Base-by-base conservation (phyloP, 2,329 filamentous ascomycete genomes). In the Fusarium subglutinans region DNA sequence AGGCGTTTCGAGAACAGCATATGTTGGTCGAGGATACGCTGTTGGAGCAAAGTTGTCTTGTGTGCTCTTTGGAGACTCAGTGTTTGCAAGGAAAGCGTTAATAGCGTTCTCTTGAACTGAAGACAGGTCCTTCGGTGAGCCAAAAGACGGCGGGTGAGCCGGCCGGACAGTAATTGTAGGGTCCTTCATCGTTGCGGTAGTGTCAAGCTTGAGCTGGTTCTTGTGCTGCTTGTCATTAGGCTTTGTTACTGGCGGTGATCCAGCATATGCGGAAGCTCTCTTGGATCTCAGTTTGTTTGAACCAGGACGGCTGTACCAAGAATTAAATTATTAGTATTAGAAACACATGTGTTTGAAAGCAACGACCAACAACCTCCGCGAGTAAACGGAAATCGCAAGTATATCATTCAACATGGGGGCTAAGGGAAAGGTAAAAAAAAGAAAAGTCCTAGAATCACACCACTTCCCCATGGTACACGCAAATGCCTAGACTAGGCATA, bases 1-100 rank as follows among this genome's bases (percentile, higher is more conserved):
- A 28, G 79, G 66, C 12, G 76, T 79, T 61, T 83, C 80, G 30
- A 81, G 73, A 35, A 79, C 81, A 12, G 80, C 74, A 73, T 82
- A 82, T 53, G 78, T 78, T 50, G 80, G 76, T 63, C 81, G 80
- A 44, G 78, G 69, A 26, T 75, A 75, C 14, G 69, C 66, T 20
- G 73, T 74, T 26, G 69, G 65, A 47, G 75, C 68, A 66, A 33
- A 59, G 44, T 56, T 41, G 57, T 58, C 53, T 48, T 70, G 69
- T 18, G 63, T 59, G 38, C 41, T 35, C 14, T 33, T 50, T 55
- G 63, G 62, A 17, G 57, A 65, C 57, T 62, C 56, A 24, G 51
- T 64, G 22, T 69, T 76, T 50, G 69, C 54, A 15, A 75, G 60
- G 60, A 73, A 68, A 12, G 58, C 66, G 58, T 69, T 70, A 26